These are phyloP conservation scores for Cryptosporidium tyzzeri DNA, from an alignment of 169 alveolate species.

Conservation along the genomic window DNA sequence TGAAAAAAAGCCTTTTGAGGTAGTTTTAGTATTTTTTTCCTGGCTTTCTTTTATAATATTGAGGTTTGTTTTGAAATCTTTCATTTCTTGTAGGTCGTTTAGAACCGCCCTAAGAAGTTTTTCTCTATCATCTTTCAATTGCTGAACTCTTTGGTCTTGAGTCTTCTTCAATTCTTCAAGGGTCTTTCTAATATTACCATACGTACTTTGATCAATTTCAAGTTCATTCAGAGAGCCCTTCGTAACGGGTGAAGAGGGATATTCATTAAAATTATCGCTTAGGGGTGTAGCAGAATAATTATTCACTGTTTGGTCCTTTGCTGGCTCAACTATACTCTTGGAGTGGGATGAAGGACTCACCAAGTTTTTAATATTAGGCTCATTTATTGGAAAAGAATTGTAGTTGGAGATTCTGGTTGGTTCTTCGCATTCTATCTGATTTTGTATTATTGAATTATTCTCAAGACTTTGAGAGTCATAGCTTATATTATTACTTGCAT, in stretches of 20 bases:
- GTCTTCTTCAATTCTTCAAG: slow-evolving; percentile 70
- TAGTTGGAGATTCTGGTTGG: not conserved
- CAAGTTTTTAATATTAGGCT: not conserved
- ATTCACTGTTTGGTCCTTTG: not conserved
- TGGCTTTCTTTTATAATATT: not conserved
- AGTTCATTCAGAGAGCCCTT: slow-evolving; percentile 29
- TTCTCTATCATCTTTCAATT: slow-evolving; percentile 69
- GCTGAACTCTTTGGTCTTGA: slow-evolving; percentile 74
- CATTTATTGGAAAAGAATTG: not conserved
- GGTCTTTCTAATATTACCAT: slow-evolving; percentile 67
- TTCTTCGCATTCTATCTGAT: not conserved
- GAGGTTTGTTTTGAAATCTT: slow-evolving; percentile 54
- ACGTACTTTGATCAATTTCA: slow-evolving; percentile 44
- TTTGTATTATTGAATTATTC: not conserved
- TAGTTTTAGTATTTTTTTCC: slow-evolving; percentile 8
- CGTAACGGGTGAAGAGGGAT: slow-evolving; percentile 35
- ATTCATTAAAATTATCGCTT: slow-evolving; percentile 19
- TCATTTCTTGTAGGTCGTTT: slow-evolving; percentile 68
- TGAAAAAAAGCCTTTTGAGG: slow-evolving; percentile 38
- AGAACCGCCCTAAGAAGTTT: slow-evolving; percentile 62
- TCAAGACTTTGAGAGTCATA: not conserved
- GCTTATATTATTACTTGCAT: not conserved
- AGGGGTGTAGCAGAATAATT: not conserved
- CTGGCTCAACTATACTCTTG: not conserved
- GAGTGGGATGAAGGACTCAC: not conserved